Conservation (phyloP, 768 basidiomycete genomes). For the Phanerodontia chrysosporium region DNA sequence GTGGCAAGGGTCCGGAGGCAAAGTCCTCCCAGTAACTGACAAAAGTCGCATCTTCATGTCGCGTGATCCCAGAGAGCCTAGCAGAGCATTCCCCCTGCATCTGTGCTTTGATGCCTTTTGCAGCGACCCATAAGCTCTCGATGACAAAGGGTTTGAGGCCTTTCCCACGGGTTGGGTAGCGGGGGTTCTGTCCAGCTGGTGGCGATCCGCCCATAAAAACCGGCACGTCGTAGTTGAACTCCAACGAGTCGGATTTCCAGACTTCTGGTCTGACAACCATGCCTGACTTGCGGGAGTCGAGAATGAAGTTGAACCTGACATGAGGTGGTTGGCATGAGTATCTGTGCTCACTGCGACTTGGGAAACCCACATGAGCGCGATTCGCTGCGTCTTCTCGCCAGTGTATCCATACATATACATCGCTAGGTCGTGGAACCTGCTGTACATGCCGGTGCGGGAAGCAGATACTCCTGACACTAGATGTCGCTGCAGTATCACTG, state of each 20-base stretch:
- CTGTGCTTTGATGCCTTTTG: constrained; percentile 30
- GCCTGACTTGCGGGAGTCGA: constrained; percentile 71
- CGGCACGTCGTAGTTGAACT: constrained; percentile 32
- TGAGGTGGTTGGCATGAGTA: neutral
- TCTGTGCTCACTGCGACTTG: neutral
- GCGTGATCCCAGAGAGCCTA: constrained; percentile 6
- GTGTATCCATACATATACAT: constrained; percentile 49
- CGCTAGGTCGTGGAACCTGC: constrained; percentile 55
- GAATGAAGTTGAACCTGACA: constrained; percentile 57
- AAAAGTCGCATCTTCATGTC: constrained; percentile 30
- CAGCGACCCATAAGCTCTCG: constrained; percentile 39
- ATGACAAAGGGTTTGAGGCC: constrained; percentile 34
- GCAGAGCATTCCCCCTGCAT: constrained; percentile 34
- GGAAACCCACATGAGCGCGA: constrained; percentile 61
- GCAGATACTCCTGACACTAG: constrained; percentile 50
- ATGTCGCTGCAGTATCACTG: constrained; percentile 40
- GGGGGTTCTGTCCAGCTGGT: neutral
- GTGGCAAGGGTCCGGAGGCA: constrained; percentile 19
- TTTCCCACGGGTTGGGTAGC: neutral
- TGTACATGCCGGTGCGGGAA: constrained; percentile 55
- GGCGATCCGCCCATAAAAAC: constrained; percentile 21
- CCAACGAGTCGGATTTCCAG: constrained; percentile 35
- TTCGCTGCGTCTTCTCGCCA: constrained; percentile 38
- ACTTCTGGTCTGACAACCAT: constrained; percentile 42
- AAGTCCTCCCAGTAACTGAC: constrained; percentile 32